Evolutionary conservation across 2,329 filamentous ascomycete species (phyloP).

Genomic region (Fusarium abutilonis): DNA sequence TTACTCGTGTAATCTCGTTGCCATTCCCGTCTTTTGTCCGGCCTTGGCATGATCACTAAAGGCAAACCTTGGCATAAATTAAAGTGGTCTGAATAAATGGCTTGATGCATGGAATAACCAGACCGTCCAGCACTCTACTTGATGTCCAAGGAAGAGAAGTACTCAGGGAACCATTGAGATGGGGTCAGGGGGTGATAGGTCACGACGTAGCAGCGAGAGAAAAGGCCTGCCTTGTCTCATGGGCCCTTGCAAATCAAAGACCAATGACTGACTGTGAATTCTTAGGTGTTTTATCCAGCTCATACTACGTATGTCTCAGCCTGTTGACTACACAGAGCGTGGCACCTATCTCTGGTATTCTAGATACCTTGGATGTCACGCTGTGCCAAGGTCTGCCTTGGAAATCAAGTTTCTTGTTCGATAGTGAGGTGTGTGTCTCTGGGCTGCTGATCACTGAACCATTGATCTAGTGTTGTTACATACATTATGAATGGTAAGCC

Average conservation of each 20-base stretch:
- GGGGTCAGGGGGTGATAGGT: background rate
- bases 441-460: slow-evolving; percentile 3
- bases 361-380: background rate
- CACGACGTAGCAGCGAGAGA: background rate
- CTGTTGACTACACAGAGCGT: background rate
- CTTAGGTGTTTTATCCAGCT: no score
- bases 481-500: no score
- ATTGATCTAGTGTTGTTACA: background rate
- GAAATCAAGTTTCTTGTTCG: slow-evolving; percentile 20
- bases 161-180: background rate
- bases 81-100: background rate
- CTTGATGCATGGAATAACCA: no score
- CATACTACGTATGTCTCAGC: background rate
- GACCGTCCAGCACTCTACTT: no score
- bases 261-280: no score
- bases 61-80: background rate
- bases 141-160: background rate
- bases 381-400: background rate
- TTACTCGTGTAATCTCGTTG: no score
- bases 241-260: slow-evolving; percentile 26
- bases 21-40: background rate
- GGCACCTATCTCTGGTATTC: background rate
- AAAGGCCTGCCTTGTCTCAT: background rate
- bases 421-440: background rate
- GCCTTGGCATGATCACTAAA: background rate